Evolutionary conservation across 768 basidiomycete species (phyloP).

Genomic region (Hortiboletus campestris): DNA sequence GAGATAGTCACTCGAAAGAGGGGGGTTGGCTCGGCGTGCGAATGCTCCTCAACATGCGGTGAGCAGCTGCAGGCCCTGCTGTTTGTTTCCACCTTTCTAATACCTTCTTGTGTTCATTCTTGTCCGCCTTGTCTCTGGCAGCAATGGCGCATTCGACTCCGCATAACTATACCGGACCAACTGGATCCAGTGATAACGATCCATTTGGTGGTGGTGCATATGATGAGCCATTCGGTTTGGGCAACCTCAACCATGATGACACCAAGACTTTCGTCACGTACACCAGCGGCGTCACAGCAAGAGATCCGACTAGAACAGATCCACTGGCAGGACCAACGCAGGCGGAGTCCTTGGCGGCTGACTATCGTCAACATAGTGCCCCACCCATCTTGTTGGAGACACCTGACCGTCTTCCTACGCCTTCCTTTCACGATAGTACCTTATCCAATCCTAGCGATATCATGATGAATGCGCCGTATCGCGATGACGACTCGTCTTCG

Average conservation of each 20-base stretch:
- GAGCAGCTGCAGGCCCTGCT: not conserved
- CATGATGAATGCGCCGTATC: constrained; percentile 17
- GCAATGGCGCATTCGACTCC: constrained; percentile 24
- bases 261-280: constrained; percentile 18
- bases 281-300: constrained; percentile 19
- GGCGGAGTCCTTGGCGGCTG: constrained; percentile 25
- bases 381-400: constrained; percentile 14
- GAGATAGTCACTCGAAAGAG: too few species aligned
- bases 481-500: constrained; percentile 20
- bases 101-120: constrained; percentile 1
- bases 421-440: constrained; percentile 11
- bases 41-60: constrained; percentile 4
- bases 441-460: constrained; percentile 2
- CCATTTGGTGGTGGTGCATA: constrained; percentile 26
- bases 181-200: constrained; percentile 19
- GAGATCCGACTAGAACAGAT: constrained; percentile 7
- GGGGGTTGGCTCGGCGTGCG: constrained; percentile 17
- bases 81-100: not conserved
- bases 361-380: constrained; percentile 23
- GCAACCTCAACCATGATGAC: constrained; percentile 16
- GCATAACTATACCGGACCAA: constrained; percentile 8
- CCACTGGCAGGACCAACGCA: constrained; percentile 14
- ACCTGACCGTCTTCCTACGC: constrained; percentile 16
- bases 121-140: constrained; percentile 22
- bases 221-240: constrained; percentile 22